Conservation (phyloP, 257 asterid species). For the Solanum medicagineum region DNA sequence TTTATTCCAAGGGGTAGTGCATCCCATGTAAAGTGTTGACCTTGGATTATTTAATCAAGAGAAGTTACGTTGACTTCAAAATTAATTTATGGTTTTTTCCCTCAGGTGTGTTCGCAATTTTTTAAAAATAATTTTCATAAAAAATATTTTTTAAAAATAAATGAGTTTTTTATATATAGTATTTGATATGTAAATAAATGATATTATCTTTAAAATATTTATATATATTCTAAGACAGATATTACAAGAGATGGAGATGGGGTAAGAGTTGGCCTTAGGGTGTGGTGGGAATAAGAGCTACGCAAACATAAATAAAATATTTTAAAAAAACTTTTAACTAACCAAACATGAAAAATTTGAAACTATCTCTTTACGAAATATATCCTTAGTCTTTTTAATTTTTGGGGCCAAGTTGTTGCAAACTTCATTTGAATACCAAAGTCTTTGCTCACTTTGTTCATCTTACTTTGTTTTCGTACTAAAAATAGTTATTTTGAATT, state of each 20-base stretch:
- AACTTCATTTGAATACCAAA: not conserved
- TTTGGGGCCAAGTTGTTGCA: too few species aligned
- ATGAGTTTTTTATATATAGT: too few species aligned
- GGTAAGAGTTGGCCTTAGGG: too few species aligned
- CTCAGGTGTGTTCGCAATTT: not conserved
- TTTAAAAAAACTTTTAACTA: too few species aligned
- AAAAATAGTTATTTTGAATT: not conserved
- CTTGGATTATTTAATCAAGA: not conserved
- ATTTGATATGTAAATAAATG: not conserved
- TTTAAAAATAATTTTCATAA: not conserved
- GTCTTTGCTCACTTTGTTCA: not conserved
- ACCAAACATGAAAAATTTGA: not conserved
- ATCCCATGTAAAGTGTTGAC: not conserved
- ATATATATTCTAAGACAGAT: not conserved
- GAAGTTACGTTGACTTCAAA: not conserved
- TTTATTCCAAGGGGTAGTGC: not conserved
- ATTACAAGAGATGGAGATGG: too few species aligned
- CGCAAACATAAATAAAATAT: too few species aligned
- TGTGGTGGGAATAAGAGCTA: too few species aligned
- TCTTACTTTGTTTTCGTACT: not conserved
- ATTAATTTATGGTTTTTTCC: not conserved
- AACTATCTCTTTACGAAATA: not conserved
- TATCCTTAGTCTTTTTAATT: too few species aligned
- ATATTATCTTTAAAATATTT: not conserved
- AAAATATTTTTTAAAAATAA: not conserved